Conservation (phyloP, 345 rosid species). For the Melastoma malabathricum region DNA sequence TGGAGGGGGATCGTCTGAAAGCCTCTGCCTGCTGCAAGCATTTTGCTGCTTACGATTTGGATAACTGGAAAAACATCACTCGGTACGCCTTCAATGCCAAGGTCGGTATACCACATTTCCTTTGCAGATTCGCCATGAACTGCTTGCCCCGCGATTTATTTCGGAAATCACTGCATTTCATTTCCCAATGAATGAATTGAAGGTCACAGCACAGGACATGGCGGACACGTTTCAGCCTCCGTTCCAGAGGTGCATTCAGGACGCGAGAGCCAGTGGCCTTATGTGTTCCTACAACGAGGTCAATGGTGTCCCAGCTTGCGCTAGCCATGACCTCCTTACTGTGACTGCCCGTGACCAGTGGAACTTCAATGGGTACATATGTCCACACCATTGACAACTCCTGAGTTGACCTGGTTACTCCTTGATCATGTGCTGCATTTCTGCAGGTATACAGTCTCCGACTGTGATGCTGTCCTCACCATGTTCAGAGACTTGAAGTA, state of each 20-base stretch:
- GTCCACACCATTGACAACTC: no score
- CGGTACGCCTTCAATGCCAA: slow-evolving; percentile 68
- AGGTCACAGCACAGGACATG: slow-evolving; percentile 36
- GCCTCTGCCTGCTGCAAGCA: slow-evolving; percentile 87
- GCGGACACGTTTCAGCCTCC: slow-evolving; percentile 33
- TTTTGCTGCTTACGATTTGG: slow-evolving; percentile 81
- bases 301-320: slow-evolving; percentile 29
- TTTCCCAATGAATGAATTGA: no score
- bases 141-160: no score
- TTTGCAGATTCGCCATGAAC: no score
- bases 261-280: slow-evolving; percentile 24
- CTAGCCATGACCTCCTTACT: slow-evolving; percentile 19
- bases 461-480: no score
- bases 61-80: slow-evolving; percentile 71
- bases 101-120: slow-evolving; percentile 14
- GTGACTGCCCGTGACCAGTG: no score
- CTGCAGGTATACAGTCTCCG: no score
- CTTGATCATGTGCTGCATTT: no score
- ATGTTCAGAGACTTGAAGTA: no score
- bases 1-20: slow-evolving; percentile 42
- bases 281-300: slow-evolving; percentile 38
- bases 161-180: no score
- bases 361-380: no score
- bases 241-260: slow-evolving; percentile 28
- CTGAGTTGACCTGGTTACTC: no score